Evolutionary conservation across 257 asterid species (phyloP), one percentile per base, ranked within the genome.

Genomic region (Verbena officinalis): DNA sequence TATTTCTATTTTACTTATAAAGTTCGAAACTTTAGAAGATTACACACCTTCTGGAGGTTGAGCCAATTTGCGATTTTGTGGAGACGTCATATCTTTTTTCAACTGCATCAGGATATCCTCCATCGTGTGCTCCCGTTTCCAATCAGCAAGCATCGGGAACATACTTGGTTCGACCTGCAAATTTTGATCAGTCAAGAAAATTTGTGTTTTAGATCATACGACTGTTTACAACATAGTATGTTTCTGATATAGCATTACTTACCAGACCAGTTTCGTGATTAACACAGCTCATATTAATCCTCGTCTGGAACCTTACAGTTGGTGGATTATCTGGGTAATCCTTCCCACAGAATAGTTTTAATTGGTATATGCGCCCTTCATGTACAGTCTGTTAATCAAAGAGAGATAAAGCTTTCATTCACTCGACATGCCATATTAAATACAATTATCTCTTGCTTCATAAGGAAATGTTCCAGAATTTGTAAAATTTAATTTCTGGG

Each of bases 111-210:
- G 59, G 72, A 89, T 71, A 70, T 89, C 95, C 84, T 89, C 97
- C 97, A 89, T 89, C n/a, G 89, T 87, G 71, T 73, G 66, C 78
- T 86, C 95, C 70, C 97, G 84, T 63, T 77, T 71, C 97, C 97
- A 90, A 59, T 80, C 68, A 17, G 86, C 80, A 57, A 90, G 91
- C 95, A 90, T 90, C 68, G 95, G 78, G 74, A 90, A 90, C 33
- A 71, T 70, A 63, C 66, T 69, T 31, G 94, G 91, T 50, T 87
- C 97, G 24, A 90, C 97, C 97, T 90, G 73, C 5, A 36, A 65
- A 70, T 44, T n/a, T 38, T 4, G 17, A 49, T 27, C 67, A 15
- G 24, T 4, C 12, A 67, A 72, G 5, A 27, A 40, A 64, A 69
- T 21, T 19, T n/a, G n/a, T 21, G 52, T 20, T 7, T 14, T 14